phyloP scores from a whole-genome alignment of 2,329 filamentous ascomycete genomes.

The Xylaria arbuscula region DNA sequence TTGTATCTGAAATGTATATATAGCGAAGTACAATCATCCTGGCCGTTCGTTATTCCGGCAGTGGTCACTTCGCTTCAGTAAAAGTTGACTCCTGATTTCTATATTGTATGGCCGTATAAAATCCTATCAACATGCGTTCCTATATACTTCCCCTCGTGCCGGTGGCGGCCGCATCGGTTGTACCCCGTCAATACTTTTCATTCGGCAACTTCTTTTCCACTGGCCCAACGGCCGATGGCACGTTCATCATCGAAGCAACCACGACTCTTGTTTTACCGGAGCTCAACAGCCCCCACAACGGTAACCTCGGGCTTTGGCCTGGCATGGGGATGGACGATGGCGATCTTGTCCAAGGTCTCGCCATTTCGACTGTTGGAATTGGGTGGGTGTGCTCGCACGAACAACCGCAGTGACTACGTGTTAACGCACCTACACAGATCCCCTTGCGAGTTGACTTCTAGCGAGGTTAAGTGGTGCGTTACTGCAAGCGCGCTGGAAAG shows the following conservation, averaged over 20 bases:
- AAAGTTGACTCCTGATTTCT: not conserved
- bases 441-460: slow-evolving; percentile 18
- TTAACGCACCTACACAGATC: slow-evolving; percentile 17
- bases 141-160: slow-evolving; percentile 18
- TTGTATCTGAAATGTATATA: not conserved
- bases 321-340: slow-evolving; percentile 34
- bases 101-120: not conserved
- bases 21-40: not conserved
- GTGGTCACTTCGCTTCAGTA: not conserved
- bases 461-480: slow-evolving; percentile 27
- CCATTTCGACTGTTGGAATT: slow-evolving; percentile 28
- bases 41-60: not conserved
- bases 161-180: slow-evolving; percentile 18
- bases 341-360: slow-evolving; percentile 27
- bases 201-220: slow-evolving; percentile 31
- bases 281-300: slow-evolving; percentile 28
- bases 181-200: slow-evolving; percentile 30
- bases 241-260: slow-evolving; percentile 24
- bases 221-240: slow-evolving; percentile 20
- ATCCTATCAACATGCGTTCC: slow-evolving; percentile 12
- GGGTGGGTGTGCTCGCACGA: slow-evolving; percentile 12
- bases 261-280: slow-evolving; percentile 27
- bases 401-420: not conserved
- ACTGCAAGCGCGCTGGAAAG: slow-evolving; percentile 29
- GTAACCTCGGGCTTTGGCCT: slow-evolving; percentile 30